A percentile compares a stretch with the other conserved stretches of the same genome.
Evolutionary conservation across 805 yeast species (phyloP).

Genomic region (Suhomyces sp.): DNA sequence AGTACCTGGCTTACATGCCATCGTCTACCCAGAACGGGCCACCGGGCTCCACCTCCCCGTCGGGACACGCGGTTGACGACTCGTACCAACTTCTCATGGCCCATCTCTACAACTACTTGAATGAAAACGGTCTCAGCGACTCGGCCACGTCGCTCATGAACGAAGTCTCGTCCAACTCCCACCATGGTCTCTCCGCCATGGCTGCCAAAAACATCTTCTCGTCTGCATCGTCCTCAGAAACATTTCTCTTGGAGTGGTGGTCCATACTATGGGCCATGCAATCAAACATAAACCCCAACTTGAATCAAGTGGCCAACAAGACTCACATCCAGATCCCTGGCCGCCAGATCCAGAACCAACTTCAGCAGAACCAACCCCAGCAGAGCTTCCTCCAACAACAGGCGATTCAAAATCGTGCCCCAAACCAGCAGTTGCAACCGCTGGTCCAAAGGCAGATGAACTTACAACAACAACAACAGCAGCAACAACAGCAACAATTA

Average conservation of each 20-base stretch:
- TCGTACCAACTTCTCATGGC: slow-evolving; percentile 52
- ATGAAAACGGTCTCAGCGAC: slow-evolving; percentile 47
- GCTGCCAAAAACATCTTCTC: slow-evolving; percentile 33
- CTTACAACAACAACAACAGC: slow-evolving; percentile 12
- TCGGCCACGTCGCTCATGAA: slow-evolving; percentile 49
- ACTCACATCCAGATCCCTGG: slow-evolving; percentile 5
- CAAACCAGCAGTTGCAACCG: slow-evolving; percentile 10
- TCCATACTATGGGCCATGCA: slow-evolving; percentile 50
- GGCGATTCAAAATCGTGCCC: too few species aligned
- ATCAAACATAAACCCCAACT: slow-evolving; percentile 37
- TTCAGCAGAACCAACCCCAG: slow-evolving; percentile 5
- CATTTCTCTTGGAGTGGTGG: slow-evolving; percentile 60
- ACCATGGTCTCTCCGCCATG: slow-evolving; percentile 6
- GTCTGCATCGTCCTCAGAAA: slow-evolving; percentile 26
- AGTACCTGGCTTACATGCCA: background rate
- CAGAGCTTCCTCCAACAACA: slow-evolving; percentile 8
- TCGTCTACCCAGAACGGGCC: background rate
- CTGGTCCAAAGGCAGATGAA: slow-evolving; percentile 8
- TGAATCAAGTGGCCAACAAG: slow-evolving; percentile 27
- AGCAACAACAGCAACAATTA: too few species aligned
- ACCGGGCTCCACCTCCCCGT: too few species aligned
- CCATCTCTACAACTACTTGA: slow-evolving; percentile 50
- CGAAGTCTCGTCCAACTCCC: slow-evolving; percentile 44
- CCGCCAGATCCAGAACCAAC: slow-evolving; percentile 8
- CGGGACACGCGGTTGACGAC: too few species aligned